Evolutionary conservation across 768 basidiomycete genomes (phyloP), one percentile per base, ranked within the genome.

Genomic region (Trametes coccinea): DNA sequence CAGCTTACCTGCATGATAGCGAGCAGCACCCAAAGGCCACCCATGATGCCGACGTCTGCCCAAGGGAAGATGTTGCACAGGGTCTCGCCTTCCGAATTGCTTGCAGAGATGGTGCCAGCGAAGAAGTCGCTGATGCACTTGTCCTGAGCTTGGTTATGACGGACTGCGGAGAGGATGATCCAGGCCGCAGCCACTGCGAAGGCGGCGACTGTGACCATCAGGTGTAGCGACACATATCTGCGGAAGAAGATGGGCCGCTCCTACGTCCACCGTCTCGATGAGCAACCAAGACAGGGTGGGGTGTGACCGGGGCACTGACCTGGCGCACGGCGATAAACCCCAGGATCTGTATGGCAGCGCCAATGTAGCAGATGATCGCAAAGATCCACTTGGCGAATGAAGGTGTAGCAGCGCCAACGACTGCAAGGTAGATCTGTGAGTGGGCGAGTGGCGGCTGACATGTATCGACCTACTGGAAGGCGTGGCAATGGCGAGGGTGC

Each of bases 21-120:
- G 30, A 97, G 78, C 14, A 97, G 70, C 9, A 90, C 74, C 92
- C 95, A 98, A 5, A 97, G 78, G 7, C 84, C 92, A 17, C 81
- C 89, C 93, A 98, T 95, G 58, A 98, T 77, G 40, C 95, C 95
- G 13, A 97, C 79, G 68, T 92, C 90, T 9, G 93, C 90, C 92
- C 94, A 97, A 4, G 93, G 81, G 71, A 98, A 96, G 56, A 97
- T 89, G 49, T 87, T 79, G 76, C 97, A 99, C 27, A 98, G 80
- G 5, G 83, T 85, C 39, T 86, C 73, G 5, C 86, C 90, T 71
- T 93, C 83, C 40, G 73, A 68, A 13, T 74, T 72, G 52, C 74
- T 65, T 60, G 66, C 70, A 11, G 75, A 73, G 33, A 75, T 69
- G 6, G 68, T 53, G 66, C 76, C 71, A 16, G 78, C 69, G 71